Percentiles rank a stretch among this genome's conserved stretches.
Conservation (phyloP, 192 early-diverging fungal genomes). For the Coemansia sp. region DNA sequence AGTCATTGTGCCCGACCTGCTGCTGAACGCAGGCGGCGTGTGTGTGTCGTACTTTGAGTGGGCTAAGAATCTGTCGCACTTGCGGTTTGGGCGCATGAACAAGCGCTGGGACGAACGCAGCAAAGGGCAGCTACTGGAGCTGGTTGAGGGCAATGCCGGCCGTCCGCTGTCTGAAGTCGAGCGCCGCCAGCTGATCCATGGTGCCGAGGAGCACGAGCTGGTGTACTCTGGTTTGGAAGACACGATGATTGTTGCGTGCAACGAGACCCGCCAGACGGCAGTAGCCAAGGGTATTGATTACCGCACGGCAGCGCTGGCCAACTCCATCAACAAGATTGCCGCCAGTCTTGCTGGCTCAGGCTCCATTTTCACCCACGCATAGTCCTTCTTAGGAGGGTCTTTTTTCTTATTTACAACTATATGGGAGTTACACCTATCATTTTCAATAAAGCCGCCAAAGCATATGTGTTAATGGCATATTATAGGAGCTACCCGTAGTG, state of each 20-base stretch:
- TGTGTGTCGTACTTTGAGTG: slow-evolving; percentile 81
- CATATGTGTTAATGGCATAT: no score
- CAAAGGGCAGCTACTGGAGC: slow-evolving; percentile 61
- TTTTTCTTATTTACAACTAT: no score
- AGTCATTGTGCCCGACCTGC: slow-evolving; percentile 68
- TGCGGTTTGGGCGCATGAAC: slow-evolving; percentile 82
- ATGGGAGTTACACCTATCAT: no score
- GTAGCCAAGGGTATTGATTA: slow-evolving; percentile 63
- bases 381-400: background rate
- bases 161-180: slow-evolving; percentile 68
- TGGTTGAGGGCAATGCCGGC: slow-evolving; percentile 75
- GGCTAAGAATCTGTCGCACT: slow-evolving; percentile 80
- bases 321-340: slow-evolving; percentile 81
- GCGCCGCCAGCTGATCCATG: slow-evolving; percentile 70
- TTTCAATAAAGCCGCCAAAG: no score
- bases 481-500: no score
- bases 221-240: slow-evolving; percentile 83
- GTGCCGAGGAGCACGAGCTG: slow-evolving; percentile 79
- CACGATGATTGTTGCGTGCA: slow-evolving; percentile 78
- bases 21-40: slow-evolving; percentile 80
- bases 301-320: slow-evolving; percentile 71
- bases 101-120: slow-evolving; percentile 77
- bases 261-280: slow-evolving; percentile 70
- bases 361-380: slow-evolving; percentile 63
- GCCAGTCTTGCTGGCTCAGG: slow-evolving; percentile 69